Evolutionary conservation across 176 grass and related monocot species (phyloP), one percentile per base, ranked within the genome.

Genomic region (Bolboschoenus planiculmis): DNA sequence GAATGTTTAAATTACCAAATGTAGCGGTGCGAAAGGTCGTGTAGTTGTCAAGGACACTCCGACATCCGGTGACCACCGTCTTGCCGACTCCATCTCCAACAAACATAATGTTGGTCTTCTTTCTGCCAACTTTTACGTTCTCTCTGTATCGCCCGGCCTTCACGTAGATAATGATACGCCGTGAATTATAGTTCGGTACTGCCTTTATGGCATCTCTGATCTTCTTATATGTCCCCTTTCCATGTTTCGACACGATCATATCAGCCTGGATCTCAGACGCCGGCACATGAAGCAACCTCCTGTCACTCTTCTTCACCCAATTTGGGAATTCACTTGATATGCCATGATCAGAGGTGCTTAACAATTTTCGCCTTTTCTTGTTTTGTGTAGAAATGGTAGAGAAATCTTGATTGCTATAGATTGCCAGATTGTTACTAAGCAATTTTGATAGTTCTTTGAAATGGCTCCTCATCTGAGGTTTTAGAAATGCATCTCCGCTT

Each of bases 381-480:
- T 78, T 88, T 39, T 86, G 83, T 81, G 83, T 86, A 23, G 86
- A 87, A 39, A 77, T 23, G 2, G 80, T 70, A 37, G 86, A 53
- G 62, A 88, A 88, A 9, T 86, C 85, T 62, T 79, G 54, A 59
- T 76, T 87, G 29, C 66, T 56, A 87, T 86, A 93, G 80, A 93
- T 93, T 67, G 91, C 91, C 60, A 93, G 84, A 84, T 85, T 84
- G 60, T 93, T 93, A 71, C 88, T 90, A 15, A 93, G 57, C 39
- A 89, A 77, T 63, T 87, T 83, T n/a, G 20, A 42, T 31, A 92
- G 83, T 39, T 92, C 85, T 31, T 65, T 81, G 35, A 87, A 68
- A 57, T 78, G 61, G 24, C n/a, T 20, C 18, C 82, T 50, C 81
- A 93, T 93, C 56, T 83, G 60, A 0, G 67, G 37, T 48, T 79